Percentiles rank a stretch among this genome's conserved stretches.
Evolutionary conservation across 2,329 filamentous ascomycete species (phyloP).

Genomic region (Polytolypa hystricis): DNA sequence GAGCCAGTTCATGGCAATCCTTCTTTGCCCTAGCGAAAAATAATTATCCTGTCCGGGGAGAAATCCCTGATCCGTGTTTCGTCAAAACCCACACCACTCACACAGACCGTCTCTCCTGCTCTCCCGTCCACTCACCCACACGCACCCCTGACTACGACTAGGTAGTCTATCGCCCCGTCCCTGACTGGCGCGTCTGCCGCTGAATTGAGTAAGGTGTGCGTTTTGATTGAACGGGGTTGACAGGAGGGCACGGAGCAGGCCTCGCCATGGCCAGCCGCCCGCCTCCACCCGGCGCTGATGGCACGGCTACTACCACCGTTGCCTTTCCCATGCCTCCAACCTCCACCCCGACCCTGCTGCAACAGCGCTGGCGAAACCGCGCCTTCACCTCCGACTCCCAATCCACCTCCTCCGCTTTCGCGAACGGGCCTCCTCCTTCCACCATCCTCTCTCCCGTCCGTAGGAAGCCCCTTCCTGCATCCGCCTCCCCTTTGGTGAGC

Average conservation of each 20-base stretch:
- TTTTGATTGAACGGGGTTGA: too few species aligned
- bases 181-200: slow-evolving; percentile 2
- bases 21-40: too few species aligned
- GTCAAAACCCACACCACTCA: too few species aligned
- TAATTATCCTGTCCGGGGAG: too few species aligned
- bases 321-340: slow-evolving; percentile 4
- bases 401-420: neutral
- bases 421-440: slow-evolving; percentile 5
- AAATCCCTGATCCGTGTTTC: too few species aligned
- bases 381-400: neutral
- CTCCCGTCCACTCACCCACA: too few species aligned
- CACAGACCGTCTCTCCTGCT: too few species aligned
- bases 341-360: slow-evolving; percentile 5
- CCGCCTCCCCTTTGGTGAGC: slow-evolving; percentile 33
- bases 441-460: slow-evolving; percentile 25
- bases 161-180: too few species aligned
- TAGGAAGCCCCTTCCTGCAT: slow-evolving; percentile 44
- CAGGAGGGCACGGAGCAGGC: too few species aligned
- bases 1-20: too few species aligned
- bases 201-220: too few species aligned
- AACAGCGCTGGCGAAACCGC: slow-evolving; percentile 1
- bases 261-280: slow-evolving; percentile 7
- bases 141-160: too few species aligned
- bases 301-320: slow-evolving; percentile 6
- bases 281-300: slow-evolving; percentile 12